Evolutionary conservation across 2,329 filamentous ascomycete species (phyloP).

Genomic region (Arthrocladium fulminans): DNA sequence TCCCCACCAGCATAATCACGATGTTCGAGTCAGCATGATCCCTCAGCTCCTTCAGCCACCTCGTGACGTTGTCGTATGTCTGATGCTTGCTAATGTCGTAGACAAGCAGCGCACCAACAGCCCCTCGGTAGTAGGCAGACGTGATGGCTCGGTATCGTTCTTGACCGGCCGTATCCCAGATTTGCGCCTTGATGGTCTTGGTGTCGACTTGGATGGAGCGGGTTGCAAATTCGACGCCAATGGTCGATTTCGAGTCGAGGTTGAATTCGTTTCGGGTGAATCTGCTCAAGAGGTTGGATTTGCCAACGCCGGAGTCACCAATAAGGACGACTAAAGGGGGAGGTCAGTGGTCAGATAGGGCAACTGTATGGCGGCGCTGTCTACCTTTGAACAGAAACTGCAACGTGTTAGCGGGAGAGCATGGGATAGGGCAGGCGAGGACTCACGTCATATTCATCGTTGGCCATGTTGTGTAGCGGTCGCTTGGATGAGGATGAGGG

Average conservation of each 20-base stretch:
- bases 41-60: slow-evolving; percentile 97
- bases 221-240: slow-evolving; percentile 98
- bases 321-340: slow-evolving; percentile 84
- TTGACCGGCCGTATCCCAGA: slow-evolving; percentile 98
- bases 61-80: slow-evolving; percentile 97
- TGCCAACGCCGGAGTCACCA: slow-evolving; percentile 97
- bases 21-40: slow-evolving; percentile 98
- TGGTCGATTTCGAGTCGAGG: slow-evolving; percentile 98
- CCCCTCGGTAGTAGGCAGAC: slow-evolving; percentile 96
- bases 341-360: slow-evolving; percentile 1
- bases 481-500: too few relatives aligned
- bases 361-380: slow-evolving; percentile 8
- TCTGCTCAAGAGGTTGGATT: slow-evolving; percentile 98
- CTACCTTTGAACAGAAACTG: slow-evolving; percentile 99
- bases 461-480: slow-evolving; percentile 64
- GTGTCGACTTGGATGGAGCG: slow-evolving; percentile 97
- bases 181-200: slow-evolving; percentile 99
- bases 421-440: slow-evolving; percentile 9
- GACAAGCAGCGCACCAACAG: slow-evolving; percentile 91
- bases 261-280: slow-evolving; percentile 99
- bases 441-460: slow-evolving; percentile 99
- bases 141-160: slow-evolving; percentile 99
- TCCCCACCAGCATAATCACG: slow-evolving; percentile 98
- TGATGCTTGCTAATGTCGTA: slow-evolving; percentile 99
- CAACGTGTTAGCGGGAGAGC: slow-evolving; percentile 25